phyloP scores from a whole-genome alignment of 176 grass and related monocot genomes.

The Rhynchospora breviuscula region DNA sequence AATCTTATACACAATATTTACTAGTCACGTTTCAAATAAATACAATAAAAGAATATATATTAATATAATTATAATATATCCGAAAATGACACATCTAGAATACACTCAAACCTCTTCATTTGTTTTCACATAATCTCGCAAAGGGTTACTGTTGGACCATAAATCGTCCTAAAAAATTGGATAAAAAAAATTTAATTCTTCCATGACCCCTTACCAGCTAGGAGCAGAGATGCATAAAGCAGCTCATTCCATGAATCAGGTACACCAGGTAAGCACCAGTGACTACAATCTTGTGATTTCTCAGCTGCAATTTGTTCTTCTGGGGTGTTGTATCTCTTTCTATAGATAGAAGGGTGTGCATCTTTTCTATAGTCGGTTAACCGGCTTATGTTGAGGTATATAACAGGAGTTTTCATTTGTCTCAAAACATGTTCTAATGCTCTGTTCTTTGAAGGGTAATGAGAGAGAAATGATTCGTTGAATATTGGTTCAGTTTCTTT shows the following conservation, averaged over 20 bases:
- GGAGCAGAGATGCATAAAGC: conserved; percentile 65
- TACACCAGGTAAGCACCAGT: conserved; percentile 90
- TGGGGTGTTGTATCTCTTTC: conserved; percentile 35
- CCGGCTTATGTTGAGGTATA: conserved; percentile 82
- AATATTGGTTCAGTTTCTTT: conserved; percentile 78
- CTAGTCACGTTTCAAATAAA: not conserved
- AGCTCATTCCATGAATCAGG: conserved; percentile 92
- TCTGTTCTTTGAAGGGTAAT: conserved; percentile 77
- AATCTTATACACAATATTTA: not conserved
- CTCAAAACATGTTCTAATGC: conserved; percentile 53
- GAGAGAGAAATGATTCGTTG: conserved; percentile 49
- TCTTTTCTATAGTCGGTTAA: conserved; percentile 89
- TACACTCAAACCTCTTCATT: not conserved
- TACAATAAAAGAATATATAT: conserved; percentile 23
- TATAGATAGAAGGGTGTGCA: conserved; percentile 71
- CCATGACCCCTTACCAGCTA: conserved; percentile 63
- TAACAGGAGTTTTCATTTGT: conserved; percentile 65
- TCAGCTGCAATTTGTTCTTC: conserved; percentile 51
- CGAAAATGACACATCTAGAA: conserved; percentile 15
- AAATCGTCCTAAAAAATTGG: not conserved
- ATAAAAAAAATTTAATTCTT: conserved; percentile 23
- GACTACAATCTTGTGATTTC: conserved; percentile 84
- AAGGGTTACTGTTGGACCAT: not conserved
- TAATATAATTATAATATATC: not conserved
- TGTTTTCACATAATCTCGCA: not conserved